Base-by-base conservation (phyloP, 116 monocot species). In the Iris pallida region DNA sequence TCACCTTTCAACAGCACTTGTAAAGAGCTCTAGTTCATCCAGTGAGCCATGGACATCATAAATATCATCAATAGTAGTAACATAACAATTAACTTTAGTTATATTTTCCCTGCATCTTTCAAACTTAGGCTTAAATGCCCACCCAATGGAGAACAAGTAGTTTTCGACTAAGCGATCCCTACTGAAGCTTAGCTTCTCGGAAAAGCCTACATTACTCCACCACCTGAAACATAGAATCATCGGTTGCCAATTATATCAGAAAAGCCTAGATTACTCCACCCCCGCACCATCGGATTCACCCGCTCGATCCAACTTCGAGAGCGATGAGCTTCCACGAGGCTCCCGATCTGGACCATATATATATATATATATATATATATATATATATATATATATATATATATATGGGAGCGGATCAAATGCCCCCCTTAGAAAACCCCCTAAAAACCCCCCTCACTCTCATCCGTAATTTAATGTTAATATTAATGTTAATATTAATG, bases 31-130 rank as follows among this genome's bases (percentile, higher is more conserved):
- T 2, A 78, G 20, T 13, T 73, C 78, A 10, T 73, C 73, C 20
- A 63, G 53, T 45, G 78, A 47, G 16, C 73, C 78, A 55, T 78
- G 62, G 0, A 78, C 47, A 47, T 78, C 78, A 51, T 73, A 78
- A 59, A 69, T 59, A 73, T 79, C 69, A 64, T 79, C 73, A 7
- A 79, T 42, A 11, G 3, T 17, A 4, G 71, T 19, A 0, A 79
- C 7, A 16, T 73, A 8, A 49, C 56, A 55, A 51, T 1, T 59
- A 5, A 45, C 55, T 40, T 73, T 79, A 11, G 79, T 11, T 7
- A 56, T 0, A n/a, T 48, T 57, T 68, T 59, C 48, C 48, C 73
- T 68, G 15, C 41, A 64, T 3, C 10, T 48, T 10, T 42, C 16
- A 19, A 53, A 16, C 20, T 79, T 8, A 5, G 73, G 79, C 20